phyloP scores from a whole-genome alignment of 495 filamentous ascomycete species.

The Barbatosphaeria neglecta region DNA sequence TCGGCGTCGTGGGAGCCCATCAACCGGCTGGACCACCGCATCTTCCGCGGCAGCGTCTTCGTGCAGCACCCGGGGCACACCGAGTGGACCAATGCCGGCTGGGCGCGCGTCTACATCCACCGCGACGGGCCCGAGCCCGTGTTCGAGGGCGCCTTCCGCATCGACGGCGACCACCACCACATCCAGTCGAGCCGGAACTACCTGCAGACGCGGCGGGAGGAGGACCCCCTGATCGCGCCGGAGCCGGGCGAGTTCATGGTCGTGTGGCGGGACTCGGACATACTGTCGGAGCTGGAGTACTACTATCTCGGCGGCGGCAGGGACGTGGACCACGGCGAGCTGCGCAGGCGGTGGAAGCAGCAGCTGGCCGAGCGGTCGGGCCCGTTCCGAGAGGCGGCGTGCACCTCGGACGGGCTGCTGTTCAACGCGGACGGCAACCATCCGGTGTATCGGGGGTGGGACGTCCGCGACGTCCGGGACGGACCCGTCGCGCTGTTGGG shows the following conservation, averaged over 20 bases:
- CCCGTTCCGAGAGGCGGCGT: constrained; percentile 27
- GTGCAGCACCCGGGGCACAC: constrained; percentile 44
- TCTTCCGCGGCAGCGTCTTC: constrained; percentile 75
- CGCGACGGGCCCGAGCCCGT: constrained; percentile 67
- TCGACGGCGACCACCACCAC: constrained; percentile 75
- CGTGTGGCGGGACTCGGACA: constrained; percentile 83
- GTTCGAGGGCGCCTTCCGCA: constrained; percentile 83
- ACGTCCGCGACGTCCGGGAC: constrained; percentile 13
- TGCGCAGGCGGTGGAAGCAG: constrained; percentile 1
- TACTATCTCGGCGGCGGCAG: neutral
- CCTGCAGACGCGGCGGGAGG: constrained; percentile 53
- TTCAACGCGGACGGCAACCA: constrained; percentile 61
- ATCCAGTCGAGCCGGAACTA: constrained; percentile 69
- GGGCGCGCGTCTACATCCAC: constrained; percentile 68
- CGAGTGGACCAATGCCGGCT: constrained; percentile 73
- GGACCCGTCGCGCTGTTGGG: constrained; percentile 24
- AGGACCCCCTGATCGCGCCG: constrained; percentile 59
- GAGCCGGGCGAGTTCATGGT: constrained; percentile 71
- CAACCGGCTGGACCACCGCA: constrained; percentile 57
- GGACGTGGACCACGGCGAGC: constrained; percentile 13
- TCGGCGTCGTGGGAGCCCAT: constrained; percentile 48
- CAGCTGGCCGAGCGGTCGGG: constrained; percentile 17
- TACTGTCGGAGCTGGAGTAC: constrained; percentile 23
- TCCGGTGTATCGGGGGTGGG: constrained; percentile 43
- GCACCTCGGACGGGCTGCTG: constrained; percentile 51